Evolutionary conservation across 2,329 filamentous ascomycete genomes (phyloP).

Genomic region (Ophiosphaerella korrae): DNA sequence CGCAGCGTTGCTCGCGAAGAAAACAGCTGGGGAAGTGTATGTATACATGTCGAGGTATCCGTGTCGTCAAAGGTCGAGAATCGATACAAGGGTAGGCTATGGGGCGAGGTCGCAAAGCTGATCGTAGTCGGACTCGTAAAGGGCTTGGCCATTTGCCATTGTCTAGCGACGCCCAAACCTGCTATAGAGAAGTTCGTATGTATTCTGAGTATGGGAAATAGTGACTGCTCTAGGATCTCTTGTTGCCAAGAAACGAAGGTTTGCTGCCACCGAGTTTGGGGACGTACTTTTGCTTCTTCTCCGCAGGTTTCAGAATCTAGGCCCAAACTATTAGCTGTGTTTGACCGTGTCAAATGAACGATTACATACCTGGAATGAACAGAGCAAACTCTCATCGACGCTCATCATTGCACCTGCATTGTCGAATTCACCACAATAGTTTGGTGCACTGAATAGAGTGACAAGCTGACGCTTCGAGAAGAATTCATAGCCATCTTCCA

Average conservation of each 20-base stretch:
- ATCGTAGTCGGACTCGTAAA: slow-evolving; percentile 38
- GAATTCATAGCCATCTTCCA: slow-evolving; percentile 99
- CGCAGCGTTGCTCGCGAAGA: slow-evolving; percentile 25
- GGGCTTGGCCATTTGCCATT: slow-evolving; percentile 38
- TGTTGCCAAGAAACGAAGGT: slow-evolving; percentile 73
- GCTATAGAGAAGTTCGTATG: slow-evolving; percentile 64
- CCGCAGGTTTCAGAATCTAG: slow-evolving; percentile 97
- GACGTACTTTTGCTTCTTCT: slow-evolving; percentile 99
- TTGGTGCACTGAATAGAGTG: slow-evolving; percentile 95
- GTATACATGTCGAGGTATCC: slow-evolving; percentile 36
- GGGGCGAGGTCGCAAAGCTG: slow-evolving; percentile 33
- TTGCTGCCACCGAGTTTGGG: slow-evolving; percentile 72
- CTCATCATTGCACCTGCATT: slow-evolving; percentile 99
- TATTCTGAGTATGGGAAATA: slow-evolving; percentile 43
- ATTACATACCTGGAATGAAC: slow-evolving; percentile 90
- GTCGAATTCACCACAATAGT: slow-evolving; percentile 99
- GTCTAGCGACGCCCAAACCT: slow-evolving; percentile 93
- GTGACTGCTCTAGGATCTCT: slow-evolving; percentile 65
- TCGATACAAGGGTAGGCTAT: slow-evolving; percentile 39
- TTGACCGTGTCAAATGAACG: background rate
- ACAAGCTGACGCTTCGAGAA: slow-evolving; percentile 98
- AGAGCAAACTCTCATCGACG: slow-evolving; percentile 96
- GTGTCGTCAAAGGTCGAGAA: slow-evolving; percentile 39
- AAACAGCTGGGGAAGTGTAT: slow-evolving; percentile 27
- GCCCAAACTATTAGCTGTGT: slow-evolving; percentile 22